Percentiles rank a stretch among this genome's conserved stretches.
phyloP scores from a whole-genome alignment of 2,329 filamentous ascomycete genomes.

The Gnomoniopsis sp. region DNA sequence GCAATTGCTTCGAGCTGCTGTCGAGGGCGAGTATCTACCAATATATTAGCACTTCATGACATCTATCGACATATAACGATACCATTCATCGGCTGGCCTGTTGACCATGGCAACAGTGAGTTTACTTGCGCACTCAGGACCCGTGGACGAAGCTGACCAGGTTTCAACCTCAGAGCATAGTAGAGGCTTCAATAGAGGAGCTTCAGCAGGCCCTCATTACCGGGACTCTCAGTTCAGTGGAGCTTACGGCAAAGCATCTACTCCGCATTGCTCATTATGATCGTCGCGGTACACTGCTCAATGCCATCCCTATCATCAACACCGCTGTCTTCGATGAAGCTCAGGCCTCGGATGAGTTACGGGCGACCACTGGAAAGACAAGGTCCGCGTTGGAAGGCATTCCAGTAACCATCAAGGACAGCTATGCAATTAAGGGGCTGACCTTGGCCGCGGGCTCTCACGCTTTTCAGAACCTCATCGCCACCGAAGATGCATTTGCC shows the following conservation, averaged over 20 bases:
- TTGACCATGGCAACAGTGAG: neutral
- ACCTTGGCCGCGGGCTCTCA: slow-evolving; percentile 52
- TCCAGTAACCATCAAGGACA: slow-evolving; percentile 56
- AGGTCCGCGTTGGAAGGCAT: slow-evolving; percentile 49
- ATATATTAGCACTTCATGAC: too few species aligned
- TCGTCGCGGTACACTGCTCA: slow-evolving; percentile 27
- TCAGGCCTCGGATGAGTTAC: slow-evolving; percentile 38
- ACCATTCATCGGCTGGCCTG: neutral
- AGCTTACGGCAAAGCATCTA: neutral
- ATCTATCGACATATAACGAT: neutral
- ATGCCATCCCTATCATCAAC: slow-evolving; percentile 47
- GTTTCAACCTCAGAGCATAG: neutral
- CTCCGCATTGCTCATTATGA: neutral
- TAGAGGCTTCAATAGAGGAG: neutral
- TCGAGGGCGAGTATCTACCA: too few species aligned
- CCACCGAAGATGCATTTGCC: slow-evolving; percentile 50
- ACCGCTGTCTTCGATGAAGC: slow-evolving; percentile 42
- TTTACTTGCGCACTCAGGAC: too few species aligned
- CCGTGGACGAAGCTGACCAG: neutral
- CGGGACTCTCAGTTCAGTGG: neutral
- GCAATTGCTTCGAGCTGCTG: too few species aligned
- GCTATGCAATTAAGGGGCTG: slow-evolving; percentile 51
- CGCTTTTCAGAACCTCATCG: slow-evolving; percentile 46
- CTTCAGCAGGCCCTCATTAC: neutral
- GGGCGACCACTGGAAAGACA: slow-evolving; percentile 34